Percentiles rank a stretch among this genome's conserved stretches.
Conservation (phyloP, 2,329 filamentous ascomycete genomes). For the Colletotrichum australisinense region DNA sequence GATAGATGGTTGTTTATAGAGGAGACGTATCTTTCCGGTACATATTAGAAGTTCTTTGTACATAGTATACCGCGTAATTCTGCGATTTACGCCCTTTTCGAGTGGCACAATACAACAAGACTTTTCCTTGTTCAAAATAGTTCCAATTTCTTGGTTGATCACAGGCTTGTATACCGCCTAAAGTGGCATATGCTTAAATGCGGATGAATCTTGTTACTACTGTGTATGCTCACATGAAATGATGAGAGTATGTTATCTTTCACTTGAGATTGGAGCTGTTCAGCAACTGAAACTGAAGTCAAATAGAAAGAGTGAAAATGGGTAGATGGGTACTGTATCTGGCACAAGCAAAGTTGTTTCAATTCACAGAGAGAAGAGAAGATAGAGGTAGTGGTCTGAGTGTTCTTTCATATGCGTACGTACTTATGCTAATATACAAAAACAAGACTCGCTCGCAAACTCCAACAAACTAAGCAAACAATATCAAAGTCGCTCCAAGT, state of each 20-base stretch:
- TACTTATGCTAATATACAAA: neutral
- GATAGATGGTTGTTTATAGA: neutral
- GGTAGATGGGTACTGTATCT: no score
- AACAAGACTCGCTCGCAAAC: neutral
- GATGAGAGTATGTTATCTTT: no score
- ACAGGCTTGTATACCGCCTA: no score
- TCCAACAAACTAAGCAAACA: neutral
- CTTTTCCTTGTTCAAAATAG: conserved; percentile 2
- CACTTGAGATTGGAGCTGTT: no score
- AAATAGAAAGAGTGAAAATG: no score
- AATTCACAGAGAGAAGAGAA: neutral
- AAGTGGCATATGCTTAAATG: no score
- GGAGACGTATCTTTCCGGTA: conserved; percentile 16
- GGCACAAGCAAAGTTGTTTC: neutral
- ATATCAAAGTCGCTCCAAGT: neutral
- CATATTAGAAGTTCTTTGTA: conserved; percentile 34
- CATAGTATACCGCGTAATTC: conserved; percentile 32
- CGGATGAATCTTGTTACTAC: no score
- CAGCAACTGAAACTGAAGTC: no score
- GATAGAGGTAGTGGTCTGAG: neutral
- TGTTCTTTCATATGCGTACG: neutral
- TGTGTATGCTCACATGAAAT: no score
- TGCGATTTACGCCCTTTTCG: conserved; percentile 21
- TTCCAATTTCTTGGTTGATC: no score
- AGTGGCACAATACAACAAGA: conserved; percentile 28